Evolutionary conservation across 2,329 filamentous ascomycete genomes (phyloP).

Genomic region (Epichloe uncinata): DNA sequence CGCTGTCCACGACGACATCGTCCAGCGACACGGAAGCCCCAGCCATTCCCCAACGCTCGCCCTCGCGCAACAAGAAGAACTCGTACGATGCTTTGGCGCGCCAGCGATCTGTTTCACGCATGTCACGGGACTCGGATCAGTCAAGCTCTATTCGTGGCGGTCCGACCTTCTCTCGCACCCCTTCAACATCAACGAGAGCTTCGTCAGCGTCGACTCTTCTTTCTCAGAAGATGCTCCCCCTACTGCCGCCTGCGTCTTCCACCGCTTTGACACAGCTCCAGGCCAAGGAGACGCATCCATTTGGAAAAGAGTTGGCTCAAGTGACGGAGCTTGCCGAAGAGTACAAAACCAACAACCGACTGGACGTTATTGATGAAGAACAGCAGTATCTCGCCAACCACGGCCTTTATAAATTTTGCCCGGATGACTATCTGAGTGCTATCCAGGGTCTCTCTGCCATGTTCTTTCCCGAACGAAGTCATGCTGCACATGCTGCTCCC

Average conservation of each 20-base stretch:
- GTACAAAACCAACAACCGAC: conserved; percentile 49
- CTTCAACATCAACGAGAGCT: conserved; percentile 40
- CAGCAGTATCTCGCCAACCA: conserved; percentile 53
- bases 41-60: conserved; percentile 61
- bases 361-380: conserved; percentile 51
- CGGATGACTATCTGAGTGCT: conserved; percentile 73
- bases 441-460: conserved; percentile 55
- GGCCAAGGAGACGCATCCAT: conserved; percentile 49
- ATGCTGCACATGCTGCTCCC: conserved; percentile 20
- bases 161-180: conserved; percentile 42
- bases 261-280: conserved; percentile 17
- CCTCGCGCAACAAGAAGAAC: conserved; percentile 81
- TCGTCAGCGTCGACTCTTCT: conserved; percentile 26
- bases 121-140: conserved; percentile 39
- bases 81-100: conserved; percentile 61
- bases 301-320: conserved; percentile 80
- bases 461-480: conserved; percentile 36
- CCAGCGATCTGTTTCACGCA: conserved; percentile 45
- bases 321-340: conserved; percentile 90
- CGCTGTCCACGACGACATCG: conserved; percentile 19
- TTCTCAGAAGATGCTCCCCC: conserved; percentile 17
- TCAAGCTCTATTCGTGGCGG: conserved; percentile 43
- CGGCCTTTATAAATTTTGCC: conserved; percentile 60
- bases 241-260: conserved; percentile 19
- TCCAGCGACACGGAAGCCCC: conserved; percentile 25